Conservation (phyloP, 139 green algal species). For the Edaphochlamys debaryana region DNA sequence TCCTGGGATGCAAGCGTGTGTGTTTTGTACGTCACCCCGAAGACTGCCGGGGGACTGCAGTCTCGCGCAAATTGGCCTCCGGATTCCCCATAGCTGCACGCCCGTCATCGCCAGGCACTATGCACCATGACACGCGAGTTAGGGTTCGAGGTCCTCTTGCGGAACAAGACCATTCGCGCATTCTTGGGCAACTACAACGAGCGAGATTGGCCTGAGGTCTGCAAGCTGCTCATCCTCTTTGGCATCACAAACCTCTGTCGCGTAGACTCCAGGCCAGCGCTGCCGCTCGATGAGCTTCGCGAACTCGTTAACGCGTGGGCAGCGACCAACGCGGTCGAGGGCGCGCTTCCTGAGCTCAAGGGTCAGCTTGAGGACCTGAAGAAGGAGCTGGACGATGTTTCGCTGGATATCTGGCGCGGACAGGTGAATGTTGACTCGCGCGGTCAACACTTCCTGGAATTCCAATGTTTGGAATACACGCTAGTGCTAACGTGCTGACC, state of each 20-base stretch:
- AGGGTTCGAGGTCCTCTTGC: slow-evolving; percentile 23
- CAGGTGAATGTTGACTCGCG: too few relatives aligned
- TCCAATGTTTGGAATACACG: not conserved
- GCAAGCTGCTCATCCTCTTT: slow-evolving; percentile 16
- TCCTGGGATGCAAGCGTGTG: too few relatives aligned
- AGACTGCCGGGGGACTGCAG: too few relatives aligned
- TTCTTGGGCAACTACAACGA: slow-evolving; percentile 15
- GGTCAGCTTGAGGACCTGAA: not conserved
- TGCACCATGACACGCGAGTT: not conserved
- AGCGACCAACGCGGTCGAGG: not conserved
- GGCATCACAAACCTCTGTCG: not conserved
- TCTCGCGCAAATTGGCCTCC: too few relatives aligned
- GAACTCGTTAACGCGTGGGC: not conserved
- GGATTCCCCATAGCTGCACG: too few relatives aligned
- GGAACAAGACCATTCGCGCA: slow-evolving; percentile 20
- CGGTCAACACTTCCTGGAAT: too few relatives aligned
- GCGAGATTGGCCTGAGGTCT: slow-evolving; percentile 19
- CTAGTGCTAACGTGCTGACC: too few relatives aligned
- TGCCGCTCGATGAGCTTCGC: not conserved
- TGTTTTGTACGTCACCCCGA: too few relatives aligned
- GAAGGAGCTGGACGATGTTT: not conserved
- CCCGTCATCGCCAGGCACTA: too few relatives aligned
- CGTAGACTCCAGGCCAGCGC: not conserved
- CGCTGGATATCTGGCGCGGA: not conserved
- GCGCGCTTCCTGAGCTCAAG: not conserved